Evolutionary conservation across 371 early-diverging fungal genomes (phyloP).

Genomic region (Mortierella sp.): DNA sequence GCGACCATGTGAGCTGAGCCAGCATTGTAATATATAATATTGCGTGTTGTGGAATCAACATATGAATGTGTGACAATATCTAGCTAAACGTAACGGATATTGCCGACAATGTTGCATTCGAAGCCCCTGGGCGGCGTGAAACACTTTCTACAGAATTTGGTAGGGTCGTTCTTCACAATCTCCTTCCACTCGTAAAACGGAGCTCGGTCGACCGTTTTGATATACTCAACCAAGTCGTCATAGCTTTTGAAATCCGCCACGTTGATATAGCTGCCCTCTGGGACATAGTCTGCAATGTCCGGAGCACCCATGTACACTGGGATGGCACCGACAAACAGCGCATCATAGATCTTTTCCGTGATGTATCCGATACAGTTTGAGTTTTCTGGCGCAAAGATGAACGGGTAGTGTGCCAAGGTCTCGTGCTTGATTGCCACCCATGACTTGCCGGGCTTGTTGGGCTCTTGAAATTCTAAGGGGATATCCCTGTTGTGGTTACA

Average conservation of each 20-base stretch:
- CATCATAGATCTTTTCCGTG: slow-evolving; percentile 55
- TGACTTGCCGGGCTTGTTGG: not conserved
- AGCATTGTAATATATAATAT: no score
- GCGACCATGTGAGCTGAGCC: no score
- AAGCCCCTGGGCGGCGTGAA: not conserved
- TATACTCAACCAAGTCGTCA: slow-evolving; percentile 15
- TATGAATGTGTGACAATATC: no score
- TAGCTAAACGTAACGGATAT: not conserved
- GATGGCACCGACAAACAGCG: slow-evolving; percentile 27
- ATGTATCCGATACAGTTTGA: slow-evolving; percentile 49
- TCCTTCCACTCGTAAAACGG: slow-evolving; percentile 36
- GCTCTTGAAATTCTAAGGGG: slow-evolving; percentile 19
- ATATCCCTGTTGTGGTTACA: slow-evolving; percentile 27
- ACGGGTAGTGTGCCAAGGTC: slow-evolving; percentile 13
- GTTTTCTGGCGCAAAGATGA: slow-evolving; percentile 41
- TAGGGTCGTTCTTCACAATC: slow-evolving; percentile 16
- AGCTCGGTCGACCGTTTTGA: slow-evolving; percentile 26
- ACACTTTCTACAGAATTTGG: slow-evolving; percentile 30
- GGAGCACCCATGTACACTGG: slow-evolving; percentile 49
- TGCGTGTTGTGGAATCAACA: no score
- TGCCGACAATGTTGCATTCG: slow-evolving; percentile 1
- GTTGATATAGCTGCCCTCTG: slow-evolving; percentile 30
- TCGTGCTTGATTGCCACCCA: slow-evolving; percentile 12
- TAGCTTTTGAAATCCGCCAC: slow-evolving; percentile 22
- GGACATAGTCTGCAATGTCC: slow-evolving; percentile 48